A percentile compares a stretch with the other conserved stretches of the same genome.
These are phyloP conservation scores for Trichoderma erinaceum DNA, from an alignment of 495 filamentous ascomycete species.

Conservation along the genomic window DNA sequence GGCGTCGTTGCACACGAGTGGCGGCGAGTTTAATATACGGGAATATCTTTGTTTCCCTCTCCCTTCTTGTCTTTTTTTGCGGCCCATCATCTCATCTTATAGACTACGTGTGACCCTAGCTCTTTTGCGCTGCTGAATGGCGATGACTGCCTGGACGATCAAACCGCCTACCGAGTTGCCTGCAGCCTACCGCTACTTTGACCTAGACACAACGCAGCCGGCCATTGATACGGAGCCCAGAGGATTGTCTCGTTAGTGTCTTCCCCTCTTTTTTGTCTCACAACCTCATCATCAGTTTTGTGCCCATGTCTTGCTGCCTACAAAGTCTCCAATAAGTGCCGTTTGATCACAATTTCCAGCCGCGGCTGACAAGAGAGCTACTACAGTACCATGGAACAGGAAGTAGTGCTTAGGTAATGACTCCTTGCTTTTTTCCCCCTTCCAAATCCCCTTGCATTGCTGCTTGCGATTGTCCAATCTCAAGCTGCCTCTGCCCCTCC, in stretches of 20 bases:
- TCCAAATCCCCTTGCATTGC: not conserved
- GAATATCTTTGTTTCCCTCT: not conserved
- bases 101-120: not conserved
- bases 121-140: not conserved
- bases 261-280: not conserved
- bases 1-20: not conserved
- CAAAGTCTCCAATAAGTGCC: not conserved
- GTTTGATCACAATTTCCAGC: not conserved
- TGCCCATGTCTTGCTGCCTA: not conserved
- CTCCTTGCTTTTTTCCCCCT: not conserved
- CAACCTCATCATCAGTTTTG: not conserved
- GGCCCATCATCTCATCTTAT: not conserved
- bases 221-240: not conserved
- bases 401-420: constrained; percentile 1
- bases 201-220: not conserved
- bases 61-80: not conserved
- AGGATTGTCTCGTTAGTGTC: not conserved
- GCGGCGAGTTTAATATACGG: constrained; percentile 3
- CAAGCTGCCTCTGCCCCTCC: not conserved
- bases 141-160: not conserved
- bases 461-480: not conserved
- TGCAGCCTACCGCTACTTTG: not conserved
- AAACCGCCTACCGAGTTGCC: not conserved
- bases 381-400: not conserved
- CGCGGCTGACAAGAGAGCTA: not conserved